Evolutionary conservation across 495 filamentous ascomycete genomes (phyloP).

Genomic region (Penicillium atrosanguineum): DNA sequence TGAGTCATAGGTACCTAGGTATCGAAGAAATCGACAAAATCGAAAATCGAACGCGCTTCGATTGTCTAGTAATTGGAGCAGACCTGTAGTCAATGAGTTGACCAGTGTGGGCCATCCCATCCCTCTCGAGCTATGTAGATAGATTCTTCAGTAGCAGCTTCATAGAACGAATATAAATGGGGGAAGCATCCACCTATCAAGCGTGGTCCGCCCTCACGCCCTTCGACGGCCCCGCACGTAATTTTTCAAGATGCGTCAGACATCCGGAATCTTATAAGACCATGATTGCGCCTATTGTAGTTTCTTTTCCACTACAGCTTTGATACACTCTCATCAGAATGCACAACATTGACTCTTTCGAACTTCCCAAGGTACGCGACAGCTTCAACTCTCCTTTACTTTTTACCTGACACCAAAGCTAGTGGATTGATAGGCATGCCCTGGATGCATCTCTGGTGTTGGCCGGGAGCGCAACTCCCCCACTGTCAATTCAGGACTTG

Average conservation of each 20-base stretch:
- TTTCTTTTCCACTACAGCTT: neutral
- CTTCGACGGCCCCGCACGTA: neutral
- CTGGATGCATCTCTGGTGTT: neutral
- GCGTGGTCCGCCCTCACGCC: neutral
- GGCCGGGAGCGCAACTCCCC: slow-evolving; percentile 10
- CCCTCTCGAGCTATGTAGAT: too few species aligned
- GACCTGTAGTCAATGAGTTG: too few species aligned
- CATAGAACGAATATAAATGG: too few species aligned
- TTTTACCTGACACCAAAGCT: neutral
- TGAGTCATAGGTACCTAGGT: neutral
- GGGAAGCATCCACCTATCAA: too few species aligned
- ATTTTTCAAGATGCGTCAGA: neutral
- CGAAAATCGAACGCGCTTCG: too few species aligned
- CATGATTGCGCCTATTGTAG: neutral
- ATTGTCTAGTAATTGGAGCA: too few species aligned
- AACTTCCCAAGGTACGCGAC: slow-evolving; percentile 4
- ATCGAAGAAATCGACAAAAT: too few species aligned
- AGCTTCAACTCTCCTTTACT: neutral
- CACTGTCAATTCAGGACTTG: slow-evolving; percentile 10
- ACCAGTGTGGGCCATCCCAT: too few species aligned
- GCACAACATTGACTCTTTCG: neutral
- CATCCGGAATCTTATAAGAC: neutral
- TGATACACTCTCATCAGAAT: neutral
- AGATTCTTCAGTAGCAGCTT: too few species aligned
- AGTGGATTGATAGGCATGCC: slow-evolving; percentile 2